phyloP scores from a whole-genome alignment of 2,329 filamentous ascomycete species.

The Pseudomassariella vexata region DNA sequence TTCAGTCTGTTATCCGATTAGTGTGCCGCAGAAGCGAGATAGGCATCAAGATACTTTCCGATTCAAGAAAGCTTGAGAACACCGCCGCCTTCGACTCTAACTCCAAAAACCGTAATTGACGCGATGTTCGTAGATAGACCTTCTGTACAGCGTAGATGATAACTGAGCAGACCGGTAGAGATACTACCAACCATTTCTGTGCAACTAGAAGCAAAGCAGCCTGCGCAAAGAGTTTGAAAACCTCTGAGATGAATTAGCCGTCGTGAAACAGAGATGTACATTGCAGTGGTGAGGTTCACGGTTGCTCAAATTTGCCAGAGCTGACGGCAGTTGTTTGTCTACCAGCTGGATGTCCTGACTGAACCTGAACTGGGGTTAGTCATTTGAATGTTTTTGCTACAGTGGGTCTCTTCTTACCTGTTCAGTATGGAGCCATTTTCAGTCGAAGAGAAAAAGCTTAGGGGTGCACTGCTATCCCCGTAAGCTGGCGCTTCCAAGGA shows the following conservation, averaged over 20 bases:
- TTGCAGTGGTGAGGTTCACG: no score
- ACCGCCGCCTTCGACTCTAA: conserved; percentile 47
- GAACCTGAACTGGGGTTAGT: conserved; percentile 24
- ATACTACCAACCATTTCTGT: conserved; percentile 37
- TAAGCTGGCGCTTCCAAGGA: neutral
- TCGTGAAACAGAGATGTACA: no score
- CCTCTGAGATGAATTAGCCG: no score
- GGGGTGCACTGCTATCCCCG: conserved; percentile 29
- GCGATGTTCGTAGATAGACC: conserved; percentile 48
- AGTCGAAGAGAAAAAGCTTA: conserved; percentile 32
- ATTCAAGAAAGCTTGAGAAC: conserved; percentile 24
- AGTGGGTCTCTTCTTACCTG: conserved; percentile 18
- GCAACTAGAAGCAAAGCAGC: conserved; percentile 36
- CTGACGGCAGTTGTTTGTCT: conserved; percentile 33
- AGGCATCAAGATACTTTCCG: conserved; percentile 8
- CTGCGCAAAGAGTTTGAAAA: conserved; percentile 35
- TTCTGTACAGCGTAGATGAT: conserved; percentile 41
- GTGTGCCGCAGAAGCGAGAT: no score
- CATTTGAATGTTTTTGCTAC: neutral
- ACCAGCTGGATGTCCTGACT: conserved; percentile 37
- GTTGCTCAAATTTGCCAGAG: no score
- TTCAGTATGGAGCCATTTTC: conserved; percentile 35
- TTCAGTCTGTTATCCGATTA: conserved; percentile 19
- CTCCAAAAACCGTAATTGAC: conserved; percentile 50
- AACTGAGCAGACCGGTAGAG: conserved; percentile 36